Conservation (phyloP, 345 rosid species). For the Anacardium occidentale region DNA sequence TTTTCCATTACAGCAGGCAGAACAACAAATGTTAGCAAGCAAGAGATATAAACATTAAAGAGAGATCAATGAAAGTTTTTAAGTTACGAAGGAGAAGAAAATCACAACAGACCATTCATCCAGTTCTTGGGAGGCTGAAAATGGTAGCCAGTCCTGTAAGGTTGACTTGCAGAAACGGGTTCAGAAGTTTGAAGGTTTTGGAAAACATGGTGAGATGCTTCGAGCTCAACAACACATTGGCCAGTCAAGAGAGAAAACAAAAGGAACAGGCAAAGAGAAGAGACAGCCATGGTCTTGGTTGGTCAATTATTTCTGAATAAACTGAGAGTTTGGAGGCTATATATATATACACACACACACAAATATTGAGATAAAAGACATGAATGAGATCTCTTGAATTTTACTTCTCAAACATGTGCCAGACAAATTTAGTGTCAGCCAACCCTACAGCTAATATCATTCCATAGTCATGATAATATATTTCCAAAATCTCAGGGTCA, state of each 20-base stretch:
- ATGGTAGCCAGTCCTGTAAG: slow-evolving; percentile 68
- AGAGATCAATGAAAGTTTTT: background rate
- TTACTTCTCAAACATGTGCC: too few relatives aligned
- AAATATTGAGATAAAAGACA: too few relatives aligned
- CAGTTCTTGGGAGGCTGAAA: slow-evolving; percentile 75
- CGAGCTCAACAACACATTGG: slow-evolving; percentile 38
- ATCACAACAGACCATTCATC: slow-evolving; percentile 53
- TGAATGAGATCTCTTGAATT: too few relatives aligned
- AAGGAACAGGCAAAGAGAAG: slow-evolving; percentile 26
- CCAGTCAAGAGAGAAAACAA: slow-evolving; percentile 35
- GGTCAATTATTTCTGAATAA: background rate
- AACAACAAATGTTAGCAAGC: background rate
- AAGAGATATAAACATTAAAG: background rate
- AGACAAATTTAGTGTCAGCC: too few relatives aligned
- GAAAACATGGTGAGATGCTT: slow-evolving; percentile 49
- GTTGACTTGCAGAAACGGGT: slow-evolving; percentile 34
- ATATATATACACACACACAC: too few relatives aligned
- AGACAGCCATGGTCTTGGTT: slow-evolving; percentile 4
- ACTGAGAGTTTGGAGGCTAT: background rate
- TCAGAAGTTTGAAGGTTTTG: slow-evolving; percentile 25
- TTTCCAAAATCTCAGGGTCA: too few relatives aligned
- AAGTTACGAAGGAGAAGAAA: background rate
- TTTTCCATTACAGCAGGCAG: slow-evolving; percentile 16
- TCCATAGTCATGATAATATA: too few relatives aligned
- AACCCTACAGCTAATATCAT: too few relatives aligned